Evolutionary conservation across 2,329 filamentous ascomycete genomes (phyloP).

Genomic region (Moelleriella libera): DNA sequence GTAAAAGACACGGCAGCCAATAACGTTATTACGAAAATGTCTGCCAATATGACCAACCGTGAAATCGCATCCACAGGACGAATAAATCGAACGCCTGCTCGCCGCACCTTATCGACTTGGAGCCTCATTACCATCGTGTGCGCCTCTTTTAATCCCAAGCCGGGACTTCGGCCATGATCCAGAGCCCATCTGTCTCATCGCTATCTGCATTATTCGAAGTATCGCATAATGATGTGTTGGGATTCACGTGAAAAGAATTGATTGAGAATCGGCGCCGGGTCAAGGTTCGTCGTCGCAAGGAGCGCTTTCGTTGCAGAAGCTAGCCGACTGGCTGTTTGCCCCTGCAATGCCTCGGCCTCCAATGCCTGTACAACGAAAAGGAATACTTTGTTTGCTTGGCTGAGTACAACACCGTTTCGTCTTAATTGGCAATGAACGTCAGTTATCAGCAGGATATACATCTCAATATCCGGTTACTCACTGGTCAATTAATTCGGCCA

Average conservation of each 20-base stretch:
- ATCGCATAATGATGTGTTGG: constrained; percentile 65
- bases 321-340: constrained; percentile 65
- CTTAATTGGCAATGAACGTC: constrained; percentile 27
- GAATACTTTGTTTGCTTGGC: constrained; percentile 70
- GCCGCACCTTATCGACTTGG: too few species aligned
- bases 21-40: too few species aligned
- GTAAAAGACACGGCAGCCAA: too few species aligned
- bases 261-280: constrained; percentile 61
- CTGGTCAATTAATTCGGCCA: constrained; percentile 87
- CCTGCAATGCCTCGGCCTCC: constrained; percentile 79
- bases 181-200: too few species aligned
- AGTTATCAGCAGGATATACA: constrained; percentile 11
- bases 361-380: constrained; percentile 76
- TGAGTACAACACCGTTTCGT: constrained; percentile 69
- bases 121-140: too few species aligned
- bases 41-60: too few species aligned
- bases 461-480: constrained; percentile 36
- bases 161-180: too few species aligned
- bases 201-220: constrained; percentile 46
- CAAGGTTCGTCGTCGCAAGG: constrained; percentile 57
- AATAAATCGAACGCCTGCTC: too few species aligned
- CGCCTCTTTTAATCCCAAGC: too few species aligned
- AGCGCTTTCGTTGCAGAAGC: constrained; percentile 67
- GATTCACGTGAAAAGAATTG: constrained; percentile 60
- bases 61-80: too few species aligned